Base-by-base conservation (phyloP, 1,284 basidiomycete species). In the Inonotus obliquus region DNA sequence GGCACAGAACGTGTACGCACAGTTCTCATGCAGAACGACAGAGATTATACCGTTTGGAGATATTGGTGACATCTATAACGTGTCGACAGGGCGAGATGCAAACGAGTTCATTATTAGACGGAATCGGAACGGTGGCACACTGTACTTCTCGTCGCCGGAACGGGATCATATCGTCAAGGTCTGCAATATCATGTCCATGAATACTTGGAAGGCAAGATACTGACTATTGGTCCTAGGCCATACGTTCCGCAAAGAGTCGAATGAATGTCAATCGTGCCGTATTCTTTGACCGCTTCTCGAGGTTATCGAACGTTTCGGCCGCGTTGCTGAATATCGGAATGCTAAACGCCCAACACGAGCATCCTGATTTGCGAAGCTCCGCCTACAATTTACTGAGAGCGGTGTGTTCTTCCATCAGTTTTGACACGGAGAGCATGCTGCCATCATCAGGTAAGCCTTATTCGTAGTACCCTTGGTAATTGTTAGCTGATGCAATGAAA, bases 11-110 rank as follows among this genome's bases (percentile, higher is more conserved):
- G 83, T 91, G 53, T 87, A 84, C 5, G 82, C 85, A 3, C 75
- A 77, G 0, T 73, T 90, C 49, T 78, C 82, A 3, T 90, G 86
- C 72, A 85, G 86, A 74, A 84, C 89, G 0, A 89, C 86, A 0
- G 93, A 94, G 67, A 85, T 91, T 62, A 86, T 95, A 58, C 82
- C 85, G 1, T 77, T 93, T 60, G 76, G 81, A 2, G 92, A 94
- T 63, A 82, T 96, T 66, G 92, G 90, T 73, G 93, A 96, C 69
- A 83, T 92, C 1, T 91, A 92, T 70, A 89, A 89, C 59, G 85
- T 92, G 17, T 83, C 86, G 2, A 88, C 85, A 2, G 86, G 87
- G 6, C 79, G 85, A 14, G 88, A 93, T 59, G 76, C 81, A n/a
- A 79, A 89, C 62, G 91, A 94, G 69, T 91, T 95, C 68, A 87